Evolutionary conservation across 2,329 filamentous ascomycete genomes (phyloP), one percentile per base, ranked within the genome.

Genomic region (Colletotrichum horii): DNA sequence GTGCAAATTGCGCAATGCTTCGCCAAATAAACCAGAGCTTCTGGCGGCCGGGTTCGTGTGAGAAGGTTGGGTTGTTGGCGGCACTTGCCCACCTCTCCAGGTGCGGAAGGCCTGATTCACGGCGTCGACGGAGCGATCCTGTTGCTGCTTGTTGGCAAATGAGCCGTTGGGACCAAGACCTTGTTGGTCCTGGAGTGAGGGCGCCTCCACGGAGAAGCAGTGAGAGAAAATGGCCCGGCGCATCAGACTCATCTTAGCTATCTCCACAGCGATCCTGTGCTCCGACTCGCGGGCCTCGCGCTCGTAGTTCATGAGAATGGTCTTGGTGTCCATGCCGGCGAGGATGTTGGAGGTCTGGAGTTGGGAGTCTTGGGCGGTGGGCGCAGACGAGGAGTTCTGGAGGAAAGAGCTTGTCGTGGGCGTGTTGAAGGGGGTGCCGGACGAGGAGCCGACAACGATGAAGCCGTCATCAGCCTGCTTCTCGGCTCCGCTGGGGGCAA

Each of bases 201-300:
- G 64, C 19, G 43, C 58, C 14, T 55, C 28, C 19, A 64, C 70
- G 24, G 67, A 67, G 64, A 75, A 68, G 38, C 70, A 56, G 58
- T 73, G 56, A 4, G 58, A 36, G 28, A 75, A 30, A 22, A 75
- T 58, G 34, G 56, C 38, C 58, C 69, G 64, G 15, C 74, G 74
- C 22, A 73, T 28, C 22, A 75, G n/a, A 32, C 58, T 67, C 16
- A 64, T 38, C 32, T 62, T 48, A n/a, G 64, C 70, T 5, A 75
- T 70, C 70, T 75, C 74, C 2, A 38, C 32, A 22, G 24, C 43
- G 26, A 75, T 75, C 4, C 32, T 72, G 4, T 55, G 64, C 58
- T 75, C 74, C 32, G 74, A 73, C 15, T 68, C 38, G 26, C 70
- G 70, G 26, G 70, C 52, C n/a, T 74, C 62, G 4, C 58, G 70